Percentiles rank a stretch among this genome's conserved stretches.
phyloP scores from a whole-genome alignment of 345 rosid genomes.

The Eutrema japonicum region DNA sequence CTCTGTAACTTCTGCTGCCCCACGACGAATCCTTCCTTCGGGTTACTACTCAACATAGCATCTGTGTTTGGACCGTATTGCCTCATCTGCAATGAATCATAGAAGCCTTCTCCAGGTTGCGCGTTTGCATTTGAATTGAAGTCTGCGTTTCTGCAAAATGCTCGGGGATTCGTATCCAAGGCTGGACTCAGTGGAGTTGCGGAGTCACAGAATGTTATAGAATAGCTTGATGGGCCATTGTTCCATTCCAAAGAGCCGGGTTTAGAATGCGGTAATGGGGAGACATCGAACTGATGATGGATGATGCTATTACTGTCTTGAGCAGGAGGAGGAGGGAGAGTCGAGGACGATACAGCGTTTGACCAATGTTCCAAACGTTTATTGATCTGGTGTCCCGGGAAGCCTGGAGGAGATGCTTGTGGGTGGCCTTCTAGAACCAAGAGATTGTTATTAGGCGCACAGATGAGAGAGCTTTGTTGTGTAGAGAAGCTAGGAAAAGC shows the following conservation, averaged over 20 bases:
- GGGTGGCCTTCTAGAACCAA: constrained; percentile 56
- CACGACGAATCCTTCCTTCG: constrained; percentile 49
- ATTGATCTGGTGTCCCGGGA: constrained; percentile 46
- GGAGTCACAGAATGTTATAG: constrained; percentile 44
- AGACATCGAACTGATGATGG: constrained; percentile 41
- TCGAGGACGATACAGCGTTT: constrained; percentile 51
- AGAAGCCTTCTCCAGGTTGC: constrained; percentile 36
- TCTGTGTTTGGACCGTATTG: constrained; percentile 48
- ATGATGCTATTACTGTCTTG: constrained; percentile 44
- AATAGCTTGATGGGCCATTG: constrained; percentile 47
- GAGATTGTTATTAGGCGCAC: constrained; percentile 49
- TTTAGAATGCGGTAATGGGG: constrained; percentile 46
- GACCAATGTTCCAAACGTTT: constrained; percentile 61
- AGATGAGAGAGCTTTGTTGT: constrained; percentile 42
- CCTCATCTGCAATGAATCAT: constrained; percentile 48
- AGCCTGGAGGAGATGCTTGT: constrained; percentile 50
- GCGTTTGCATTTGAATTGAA: constrained; percentile 48
- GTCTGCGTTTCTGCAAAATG: constrained; percentile 47
- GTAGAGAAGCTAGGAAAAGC: constrained; percentile 40
- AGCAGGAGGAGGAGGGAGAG: constrained; percentile 47
- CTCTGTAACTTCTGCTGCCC: constrained; percentile 58
- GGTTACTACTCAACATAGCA: constrained; percentile 40
- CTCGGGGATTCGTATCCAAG: constrained; percentile 48
- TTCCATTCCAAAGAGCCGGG: constrained; percentile 52
- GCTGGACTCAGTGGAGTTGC: constrained; percentile 39